phyloP scores from a whole-genome alignment of 2,329 filamentous ascomycete genomes.

The Colletotrichum tamarilloi region DNA sequence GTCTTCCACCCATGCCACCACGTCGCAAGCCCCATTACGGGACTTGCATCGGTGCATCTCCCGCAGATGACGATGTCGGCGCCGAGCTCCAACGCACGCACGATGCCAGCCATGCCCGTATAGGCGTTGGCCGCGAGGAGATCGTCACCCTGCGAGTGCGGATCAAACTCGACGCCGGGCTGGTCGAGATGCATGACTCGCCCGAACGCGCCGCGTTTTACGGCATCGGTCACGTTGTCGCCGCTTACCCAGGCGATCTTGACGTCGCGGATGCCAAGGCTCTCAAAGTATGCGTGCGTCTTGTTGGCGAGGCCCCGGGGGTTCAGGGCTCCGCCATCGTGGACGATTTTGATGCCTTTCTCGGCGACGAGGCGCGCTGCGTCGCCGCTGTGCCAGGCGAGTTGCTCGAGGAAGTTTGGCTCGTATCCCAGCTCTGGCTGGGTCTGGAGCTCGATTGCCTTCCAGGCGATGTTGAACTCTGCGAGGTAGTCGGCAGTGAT shows the following conservation, averaged over 20 bases:
- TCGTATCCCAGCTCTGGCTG: slow-evolving; percentile 48
- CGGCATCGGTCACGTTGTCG: slow-evolving; percentile 47
- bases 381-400: slow-evolving; percentile 48
- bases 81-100: slow-evolving; percentile 52
- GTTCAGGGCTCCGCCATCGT: slow-evolving; percentile 68
- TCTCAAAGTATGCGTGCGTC: slow-evolving; percentile 43
- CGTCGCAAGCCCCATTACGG: slow-evolving; percentile 65
- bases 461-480: slow-evolving; percentile 63
- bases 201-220: slow-evolving; percentile 36
- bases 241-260: slow-evolving; percentile 52
- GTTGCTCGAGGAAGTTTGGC: slow-evolving; percentile 56
- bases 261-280: slow-evolving; percentile 39
- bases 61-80: slow-evolving; percentile 62
- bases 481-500: slow-evolving; percentile 54
- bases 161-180: slow-evolving; percentile 24
- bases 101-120: slow-evolving; percentile 61
- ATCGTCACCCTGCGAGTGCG: background rate
- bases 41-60: slow-evolving; percentile 60
- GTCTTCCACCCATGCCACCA: slow-evolving; percentile 66
- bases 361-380: slow-evolving; percentile 50
- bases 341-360: slow-evolving; percentile 63
- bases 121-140: slow-evolving; percentile 58
- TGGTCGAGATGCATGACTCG: slow-evolving; percentile 37
- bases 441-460: slow-evolving; percentile 48
- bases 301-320: slow-evolving; percentile 60